Conservation (phyloP, 2,329 filamentous ascomycete genomes). For the Aplosporella prunicola region DNA sequence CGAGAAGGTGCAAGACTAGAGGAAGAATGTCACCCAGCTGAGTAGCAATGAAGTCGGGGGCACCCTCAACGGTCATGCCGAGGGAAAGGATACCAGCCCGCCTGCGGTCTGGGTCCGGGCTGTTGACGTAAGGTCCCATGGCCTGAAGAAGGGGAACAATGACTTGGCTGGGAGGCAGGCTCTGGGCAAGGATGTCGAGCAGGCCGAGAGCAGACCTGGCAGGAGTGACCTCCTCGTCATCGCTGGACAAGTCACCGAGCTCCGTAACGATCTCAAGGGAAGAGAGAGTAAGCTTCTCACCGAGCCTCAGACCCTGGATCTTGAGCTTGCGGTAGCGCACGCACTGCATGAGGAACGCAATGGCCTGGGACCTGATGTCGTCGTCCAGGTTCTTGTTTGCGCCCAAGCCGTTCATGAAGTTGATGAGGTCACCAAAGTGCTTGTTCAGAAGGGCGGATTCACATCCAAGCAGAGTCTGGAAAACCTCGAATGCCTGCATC, state of each 20-base stretch:
- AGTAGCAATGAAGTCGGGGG: slow-evolving; percentile 92
- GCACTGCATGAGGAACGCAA: slow-evolving; percentile 88
- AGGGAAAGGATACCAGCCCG: slow-evolving; percentile 87
- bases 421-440: slow-evolving; percentile 81
- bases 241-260: slow-evolving; percentile 60
- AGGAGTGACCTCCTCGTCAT: slow-evolving; percentile 79
- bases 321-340: slow-evolving; percentile 91
- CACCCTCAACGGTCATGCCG: slow-evolving; percentile 90
- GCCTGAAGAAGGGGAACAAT: slow-evolving; percentile 85
- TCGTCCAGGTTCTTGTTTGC: slow-evolving; percentile 69
- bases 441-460: slow-evolving; percentile 73
- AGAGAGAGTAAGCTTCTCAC: slow-evolving; percentile 77
- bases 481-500: slow-evolving; percentile 88
- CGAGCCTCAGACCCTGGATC: slow-evolving; percentile 82
- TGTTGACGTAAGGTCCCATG: slow-evolving; percentile 71
- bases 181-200: slow-evolving; percentile 79
- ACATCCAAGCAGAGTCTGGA: slow-evolving; percentile 88
- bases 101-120: slow-evolving; percentile 65
- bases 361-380: slow-evolving; percentile 78
- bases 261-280: slow-evolving; percentile 84
- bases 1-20: slow-evolving; percentile 69
- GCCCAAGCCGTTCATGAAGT: slow-evolving; percentile 87
- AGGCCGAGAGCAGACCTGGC: slow-evolving; percentile 76
- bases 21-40: slow-evolving; percentile 83
- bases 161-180: slow-evolving; percentile 85